These are phyloP conservation scores for Termitomyces sp. DNA, from an alignment of 768 basidiomycete species.

Conservation along the genomic window DNA sequence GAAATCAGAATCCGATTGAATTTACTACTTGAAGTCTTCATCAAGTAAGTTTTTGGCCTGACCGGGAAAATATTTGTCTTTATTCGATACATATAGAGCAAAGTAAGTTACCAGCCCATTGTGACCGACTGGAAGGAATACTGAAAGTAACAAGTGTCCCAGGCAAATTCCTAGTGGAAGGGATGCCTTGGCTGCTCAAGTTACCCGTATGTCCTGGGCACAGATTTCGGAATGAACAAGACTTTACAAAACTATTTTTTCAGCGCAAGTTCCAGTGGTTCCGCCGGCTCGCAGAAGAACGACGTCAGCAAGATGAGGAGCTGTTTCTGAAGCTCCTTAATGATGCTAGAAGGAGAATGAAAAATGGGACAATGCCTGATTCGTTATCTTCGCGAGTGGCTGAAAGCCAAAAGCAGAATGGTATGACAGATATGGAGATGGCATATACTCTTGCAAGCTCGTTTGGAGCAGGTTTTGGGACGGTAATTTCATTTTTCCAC, in stretches of 20 bases:
- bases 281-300: slow-evolving; percentile 30
- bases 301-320: slow-evolving; percentile 29
- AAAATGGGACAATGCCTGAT: slow-evolving; percentile 29
- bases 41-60: neutral
- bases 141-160: slow-evolving; percentile 27
- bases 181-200: slow-evolving; percentile 40
- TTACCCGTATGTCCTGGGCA: slow-evolving; percentile 28
- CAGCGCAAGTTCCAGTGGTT: slow-evolving; percentile 39
- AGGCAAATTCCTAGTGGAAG: slow-evolving; percentile 43
- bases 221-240: neutral
- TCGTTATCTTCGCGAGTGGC: slow-evolving; percentile 34
- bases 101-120: neutral
- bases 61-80: neutral
- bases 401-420: slow-evolving; percentile 27
- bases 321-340: slow-evolving; percentile 33
- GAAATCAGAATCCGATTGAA: neutral
- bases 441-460: slow-evolving; percentile 39
- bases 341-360: slow-evolving; percentile 37
- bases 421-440: slow-evolving; percentile 35
- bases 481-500: neutral
- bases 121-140: neutral
- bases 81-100: neutral
- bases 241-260: too few relatives aligned
- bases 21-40: neutral
- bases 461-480: slow-evolving; percentile 41